phyloP scores from a whole-genome alignment of 257 asterid species.

The Scutellaria barbata region DNA sequence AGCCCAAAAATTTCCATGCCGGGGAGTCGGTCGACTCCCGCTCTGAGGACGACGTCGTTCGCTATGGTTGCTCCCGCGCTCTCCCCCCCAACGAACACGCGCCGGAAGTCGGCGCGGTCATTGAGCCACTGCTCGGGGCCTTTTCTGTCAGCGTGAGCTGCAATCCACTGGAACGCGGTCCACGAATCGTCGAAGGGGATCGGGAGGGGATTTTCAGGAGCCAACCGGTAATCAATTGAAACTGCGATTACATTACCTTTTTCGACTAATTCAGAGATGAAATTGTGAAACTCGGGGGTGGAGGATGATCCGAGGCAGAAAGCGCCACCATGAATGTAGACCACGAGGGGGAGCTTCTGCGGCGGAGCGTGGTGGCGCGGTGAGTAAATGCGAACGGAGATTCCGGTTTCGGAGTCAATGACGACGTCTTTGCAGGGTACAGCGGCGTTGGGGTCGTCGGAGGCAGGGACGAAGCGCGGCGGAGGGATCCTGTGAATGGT shows the following conservation, averaged over 20 bases:
- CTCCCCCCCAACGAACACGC: constrained; percentile 69
- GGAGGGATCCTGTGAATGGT: constrained; percentile 40
- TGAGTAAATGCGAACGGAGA: constrained; percentile 55
- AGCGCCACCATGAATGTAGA: constrained; percentile 72
- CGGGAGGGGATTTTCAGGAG: constrained; percentile 66
- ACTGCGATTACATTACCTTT: constrained; percentile 49
- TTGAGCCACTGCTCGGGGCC: constrained; percentile 71
- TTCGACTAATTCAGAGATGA: constrained; percentile 42
- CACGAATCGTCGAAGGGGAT: constrained; percentile 72
- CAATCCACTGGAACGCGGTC: constrained; percentile 67
- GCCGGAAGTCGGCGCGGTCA: constrained; percentile 56
- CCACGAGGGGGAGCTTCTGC: constrained; percentile 51
- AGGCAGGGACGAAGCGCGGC: constrained; percentile 30
- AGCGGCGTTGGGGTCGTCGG: constrained; percentile 47
- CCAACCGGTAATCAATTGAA: constrained; percentile 67
- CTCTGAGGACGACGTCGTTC: constrained; percentile 56
- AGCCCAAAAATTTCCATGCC: constrained; percentile 47
- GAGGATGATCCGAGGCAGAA: constrained; percentile 58
- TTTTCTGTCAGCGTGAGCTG: constrained; percentile 44
- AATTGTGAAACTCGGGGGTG: constrained; percentile 41
- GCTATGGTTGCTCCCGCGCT: constrained; percentile 80
- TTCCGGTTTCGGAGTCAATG: constrained; percentile 47
- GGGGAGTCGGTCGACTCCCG: constrained; percentile 40
- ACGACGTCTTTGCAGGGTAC: constrained; percentile 59
- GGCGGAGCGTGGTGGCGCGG: constrained; percentile 42